Evolutionary conservation across 1,139 yeast genomes (phyloP), one percentile per base, ranked within the genome.

Genomic region (Scheffersomyces parashehatae): DNA sequence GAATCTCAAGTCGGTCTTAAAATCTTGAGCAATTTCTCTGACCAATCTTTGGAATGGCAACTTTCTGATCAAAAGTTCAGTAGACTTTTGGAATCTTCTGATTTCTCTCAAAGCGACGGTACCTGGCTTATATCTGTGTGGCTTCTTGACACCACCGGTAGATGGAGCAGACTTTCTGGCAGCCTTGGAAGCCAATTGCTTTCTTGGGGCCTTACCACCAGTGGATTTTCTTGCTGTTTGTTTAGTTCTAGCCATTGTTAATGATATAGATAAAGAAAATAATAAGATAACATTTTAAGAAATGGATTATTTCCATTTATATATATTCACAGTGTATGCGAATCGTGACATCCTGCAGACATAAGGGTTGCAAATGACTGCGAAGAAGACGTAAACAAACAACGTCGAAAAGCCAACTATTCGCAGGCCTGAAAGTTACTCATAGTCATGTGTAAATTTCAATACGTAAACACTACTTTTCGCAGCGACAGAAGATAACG

Each of bases 81-180:
- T 91, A 55, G 97, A 88, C 78, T 91, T 91, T 81, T 91, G 97
- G 84, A 91, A 91, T 81, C 97, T 89, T 86, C 97, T 89, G 69
- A 91, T 91, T 82, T 91, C 98, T 87, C 97, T 91, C 71, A 91
- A 87, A 64, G 98, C 98, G 68, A 91, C 97, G 68, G 97, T 91
- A 90, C 98, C 98, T 74, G 98, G 98, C 93, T 90, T 91, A 81
- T 90, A 91, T 87, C 98, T 89, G 89, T 91, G 98, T 60, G 97
- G 97, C 83, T 91, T 91, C 91, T 91, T 91, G 72, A 91, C 97
- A 85, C 97, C 98, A 73, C 97, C 97, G 56, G 97, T 84, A 55
- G 96, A 81, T 79, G 95, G 93, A 50, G 97, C 97, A 47, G 98
- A 90, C 79, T 91, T 91, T 84, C 98, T 87, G 62, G 98, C 97